Evolutionary conservation across 208 protist species (phyloP), one percentile per base, ranked within the genome.

Genomic region (Acanthamoeba lugdunensis): DNA sequence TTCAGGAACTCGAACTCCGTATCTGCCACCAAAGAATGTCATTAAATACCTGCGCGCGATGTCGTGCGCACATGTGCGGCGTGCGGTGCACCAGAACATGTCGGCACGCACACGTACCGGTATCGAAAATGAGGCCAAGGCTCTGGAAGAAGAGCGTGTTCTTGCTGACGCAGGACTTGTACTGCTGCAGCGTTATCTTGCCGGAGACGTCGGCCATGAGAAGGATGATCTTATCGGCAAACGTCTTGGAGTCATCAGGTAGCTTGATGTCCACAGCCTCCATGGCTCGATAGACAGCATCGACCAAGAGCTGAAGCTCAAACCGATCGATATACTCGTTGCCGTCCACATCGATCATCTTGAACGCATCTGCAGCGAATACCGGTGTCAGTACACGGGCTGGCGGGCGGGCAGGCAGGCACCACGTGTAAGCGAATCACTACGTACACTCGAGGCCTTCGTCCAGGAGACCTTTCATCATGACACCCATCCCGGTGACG

Each of bases 61-160:
- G 37, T 41, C 37, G 37, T 41, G 37, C 37, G 37, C 37, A 41
- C 37, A 41, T 41, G 37, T 41, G 37, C 2, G 37, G 37, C 37
- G 37, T 41, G 37, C 37, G 37, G 37, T 41, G 37, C 2, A 65
- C 23, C 0, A 3, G 13, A 18, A 65, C 58, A 18, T 54, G 58
- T 6, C 0, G 16, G 0, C 1, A 61, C n/a, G 30, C 4, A 30
- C 4, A 13, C 61, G 85, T 25, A 75, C 63, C 85, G 16, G 85
- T 84, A 28, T 77, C 63, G 50, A 84, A 93, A 5, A 93, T 77
- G n/a, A 93, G 71, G 14, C 90, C 90, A 6, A 93, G 69, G 90
- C 90, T 93, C 56, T 93, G 90, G 48, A 93, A 93, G 41, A 93
- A 93, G 28, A 93, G 56, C 25, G 71, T 61, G 30, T 93, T 93